A percentile compares a stretch with the other conserved stretches of the same genome.
phyloP scores from a whole-genome alignment of 2,329 filamentous ascomycete species.

The Ophiostoma australiae region DNA sequence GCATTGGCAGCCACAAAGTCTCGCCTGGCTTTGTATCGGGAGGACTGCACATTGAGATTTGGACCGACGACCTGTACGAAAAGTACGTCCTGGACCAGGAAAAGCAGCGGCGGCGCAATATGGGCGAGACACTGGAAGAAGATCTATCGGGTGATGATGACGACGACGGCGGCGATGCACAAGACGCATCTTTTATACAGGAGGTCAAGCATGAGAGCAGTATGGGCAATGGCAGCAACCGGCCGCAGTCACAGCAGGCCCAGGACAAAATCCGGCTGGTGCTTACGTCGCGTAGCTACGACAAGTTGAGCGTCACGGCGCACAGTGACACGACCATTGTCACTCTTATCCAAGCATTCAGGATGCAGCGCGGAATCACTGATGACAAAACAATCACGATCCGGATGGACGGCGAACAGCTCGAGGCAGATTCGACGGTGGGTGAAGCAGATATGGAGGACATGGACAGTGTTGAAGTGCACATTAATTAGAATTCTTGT shows the following conservation, averaged over 20 bases:
- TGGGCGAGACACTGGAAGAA: conserved; percentile 36
- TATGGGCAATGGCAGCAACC: conserved; percentile 18
- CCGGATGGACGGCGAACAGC: conserved; percentile 68
- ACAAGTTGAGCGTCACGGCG: conserved; percentile 49
- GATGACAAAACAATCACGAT: conserved; percentile 54
- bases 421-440: conserved; percentile 58
- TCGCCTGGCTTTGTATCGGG: conserved; percentile 44
- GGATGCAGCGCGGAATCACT: conserved; percentile 48
- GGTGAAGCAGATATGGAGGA: conserved; percentile 68
- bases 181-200: neutral
- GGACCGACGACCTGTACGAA: conserved; percentile 61
- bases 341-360: conserved; percentile 59
- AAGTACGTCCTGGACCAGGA: conserved; percentile 47
- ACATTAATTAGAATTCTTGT: conserved; percentile 38
- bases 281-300: conserved; percentile 49
- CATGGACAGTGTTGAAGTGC: conserved; percentile 69
- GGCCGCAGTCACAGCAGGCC: conserved; percentile 9
- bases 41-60: conserved; percentile 69
- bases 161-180: conserved; percentile 20
- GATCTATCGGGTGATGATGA: conserved; percentile 32
- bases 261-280: conserved; percentile 42
- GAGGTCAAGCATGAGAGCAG: conserved; percentile 27
- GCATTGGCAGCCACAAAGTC: neutral
- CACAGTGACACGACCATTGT: conserved; percentile 54
- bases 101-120: conserved; percentile 41